These are phyloP conservation scores for Oryza meyeriana DNA, from an alignment of 176 grass and related monocot species.

Conservation along the genomic window DNA sequence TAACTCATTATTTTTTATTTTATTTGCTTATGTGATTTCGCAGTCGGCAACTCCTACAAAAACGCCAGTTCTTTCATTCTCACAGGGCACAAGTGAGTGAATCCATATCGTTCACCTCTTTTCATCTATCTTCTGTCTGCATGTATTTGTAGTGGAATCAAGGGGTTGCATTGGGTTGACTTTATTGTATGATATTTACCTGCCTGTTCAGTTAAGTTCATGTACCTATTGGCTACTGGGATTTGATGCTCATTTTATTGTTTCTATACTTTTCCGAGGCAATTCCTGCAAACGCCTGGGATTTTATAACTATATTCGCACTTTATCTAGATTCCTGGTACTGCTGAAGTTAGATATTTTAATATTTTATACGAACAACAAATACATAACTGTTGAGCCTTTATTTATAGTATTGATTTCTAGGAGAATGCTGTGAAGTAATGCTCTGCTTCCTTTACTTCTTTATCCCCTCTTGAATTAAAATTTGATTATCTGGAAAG, in stretches of 20 bases:
- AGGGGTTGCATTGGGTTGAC: neutral
- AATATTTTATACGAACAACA: neutral
- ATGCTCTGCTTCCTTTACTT: neutral
- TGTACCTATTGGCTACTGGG: neutral
- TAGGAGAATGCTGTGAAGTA: neutral
- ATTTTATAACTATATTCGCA: neutral
- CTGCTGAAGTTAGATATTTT: neutral
- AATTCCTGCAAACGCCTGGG: neutral
- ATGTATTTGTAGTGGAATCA: conserved; percentile 16
- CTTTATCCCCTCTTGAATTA: conserved; percentile 4
- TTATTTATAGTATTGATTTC: conserved; percentile 4
- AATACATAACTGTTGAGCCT: neutral
- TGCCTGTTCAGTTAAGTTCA: neutral
- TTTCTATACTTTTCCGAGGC: conserved; percentile 6
- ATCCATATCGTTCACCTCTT: neutral
- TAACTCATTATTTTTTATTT: conserved; percentile 18
- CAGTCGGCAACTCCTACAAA: conserved; percentile 89
- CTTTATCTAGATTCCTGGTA: neutral
- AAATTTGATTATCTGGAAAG: neutral
- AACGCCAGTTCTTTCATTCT: conserved; percentile 94
- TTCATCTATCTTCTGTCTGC: neutral
- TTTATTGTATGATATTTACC: conserved; percentile 6
- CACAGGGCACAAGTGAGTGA: conserved; percentile 87
- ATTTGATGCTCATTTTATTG: neutral
- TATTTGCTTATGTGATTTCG: conserved; percentile 38